A percentile compares a stretch with the other conserved stretches of the same genome.
phyloP scores from a whole-genome alignment of 2,329 filamentous ascomycete genomes.

The Mycosphaerelloides madeirae region DNA sequence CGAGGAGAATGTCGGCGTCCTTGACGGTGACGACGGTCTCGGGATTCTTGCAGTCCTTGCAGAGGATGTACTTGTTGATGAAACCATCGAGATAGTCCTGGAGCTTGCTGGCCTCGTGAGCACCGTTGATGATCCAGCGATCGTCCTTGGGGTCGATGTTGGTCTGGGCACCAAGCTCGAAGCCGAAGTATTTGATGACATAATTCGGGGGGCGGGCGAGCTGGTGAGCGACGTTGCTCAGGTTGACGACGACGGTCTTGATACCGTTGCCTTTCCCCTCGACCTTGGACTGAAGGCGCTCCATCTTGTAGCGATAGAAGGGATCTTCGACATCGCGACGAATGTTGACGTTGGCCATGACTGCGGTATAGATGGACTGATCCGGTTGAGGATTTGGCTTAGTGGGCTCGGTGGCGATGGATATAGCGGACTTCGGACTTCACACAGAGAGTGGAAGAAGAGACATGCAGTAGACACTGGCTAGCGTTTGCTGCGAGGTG shows the following conservation, averaged over 20 bases:
- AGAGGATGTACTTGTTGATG: constrained; percentile 97
- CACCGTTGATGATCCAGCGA: constrained; percentile 99
- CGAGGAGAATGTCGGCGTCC: constrained; percentile 83
- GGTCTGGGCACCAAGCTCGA: constrained; percentile 97
- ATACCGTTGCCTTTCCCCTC: constrained; percentile 99
- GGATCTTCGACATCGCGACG: constrained; percentile 95
- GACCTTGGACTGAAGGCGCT: constrained; percentile 96
- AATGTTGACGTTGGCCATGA: constrained; percentile 97
- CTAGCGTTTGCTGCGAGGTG: constrained; percentile 27
- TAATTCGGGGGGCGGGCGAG: constrained; percentile 89
- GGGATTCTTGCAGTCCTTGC: constrained; percentile 99
- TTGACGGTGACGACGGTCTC: constrained; percentile 96
- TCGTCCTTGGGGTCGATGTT: constrained; percentile 96
- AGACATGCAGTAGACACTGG: constrained; percentile 54
- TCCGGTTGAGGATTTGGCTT: background rate
- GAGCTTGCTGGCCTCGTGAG: constrained; percentile 89
- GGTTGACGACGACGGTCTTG: constrained; percentile 96
- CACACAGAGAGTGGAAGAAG: constrained; percentile 32
- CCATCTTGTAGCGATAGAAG: constrained; percentile 99
- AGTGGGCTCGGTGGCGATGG: constrained; percentile 9
- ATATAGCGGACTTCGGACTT: background rate
- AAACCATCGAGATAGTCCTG: constrained; percentile 98
- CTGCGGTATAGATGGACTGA: constrained; percentile 50
- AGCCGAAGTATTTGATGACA: constrained; percentile 99
- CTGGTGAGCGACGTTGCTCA: constrained; percentile 87